phyloP scores from a whole-genome alignment of 2,329 filamentous ascomycete genomes.

The Neophaeococcomyces mojaviensis region DNA sequence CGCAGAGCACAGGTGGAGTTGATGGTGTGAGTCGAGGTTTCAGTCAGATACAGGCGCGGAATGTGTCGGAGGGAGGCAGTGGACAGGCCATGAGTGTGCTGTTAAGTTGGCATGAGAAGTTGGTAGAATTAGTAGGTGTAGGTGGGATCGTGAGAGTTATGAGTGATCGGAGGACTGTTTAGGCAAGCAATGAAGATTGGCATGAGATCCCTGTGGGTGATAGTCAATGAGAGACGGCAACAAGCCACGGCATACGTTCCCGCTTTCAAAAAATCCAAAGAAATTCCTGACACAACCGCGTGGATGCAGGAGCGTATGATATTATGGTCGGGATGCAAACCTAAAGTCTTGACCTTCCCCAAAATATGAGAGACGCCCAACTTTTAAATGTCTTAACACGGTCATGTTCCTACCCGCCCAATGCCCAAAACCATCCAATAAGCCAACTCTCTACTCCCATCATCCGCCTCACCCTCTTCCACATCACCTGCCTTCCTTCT shows the following conservation, averaged over 20 bases:
- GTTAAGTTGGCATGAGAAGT: conserved; percentile 97
- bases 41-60: conserved; percentile 62
- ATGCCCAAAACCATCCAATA: conserved; percentile 94
- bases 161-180: conserved; percentile 92
- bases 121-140: conserved; percentile 85
- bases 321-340: not conserved
- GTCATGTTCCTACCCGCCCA: conserved; percentile 58
- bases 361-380: not conserved
- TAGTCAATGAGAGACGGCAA: not conserved
- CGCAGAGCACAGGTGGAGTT: conserved; percentile 62
- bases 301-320: too few relatives aligned
- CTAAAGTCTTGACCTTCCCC: not conserved
- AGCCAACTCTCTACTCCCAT: conserved; percentile 77
- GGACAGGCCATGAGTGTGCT: conserved; percentile 92
- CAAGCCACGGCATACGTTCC: too few relatives aligned
- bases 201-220: not conserved
- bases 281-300: too few relatives aligned
- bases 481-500: conserved; percentile 26
- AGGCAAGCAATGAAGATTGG: conserved; percentile 24
- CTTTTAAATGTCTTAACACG: not conserved
- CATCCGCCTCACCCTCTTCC: conserved; percentile 51
- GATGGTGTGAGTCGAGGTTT: conserved; percentile 41
- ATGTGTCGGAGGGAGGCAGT: conserved; percentile 58
- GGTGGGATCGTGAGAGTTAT: conserved; percentile 92
- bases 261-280: too few relatives aligned